Percentiles rank a stretch among this genome's conserved stretches.
Evolutionary conservation across 768 basidiomycete genomes (phyloP).

Genomic region (Hypholoma sublateritium): DNA sequence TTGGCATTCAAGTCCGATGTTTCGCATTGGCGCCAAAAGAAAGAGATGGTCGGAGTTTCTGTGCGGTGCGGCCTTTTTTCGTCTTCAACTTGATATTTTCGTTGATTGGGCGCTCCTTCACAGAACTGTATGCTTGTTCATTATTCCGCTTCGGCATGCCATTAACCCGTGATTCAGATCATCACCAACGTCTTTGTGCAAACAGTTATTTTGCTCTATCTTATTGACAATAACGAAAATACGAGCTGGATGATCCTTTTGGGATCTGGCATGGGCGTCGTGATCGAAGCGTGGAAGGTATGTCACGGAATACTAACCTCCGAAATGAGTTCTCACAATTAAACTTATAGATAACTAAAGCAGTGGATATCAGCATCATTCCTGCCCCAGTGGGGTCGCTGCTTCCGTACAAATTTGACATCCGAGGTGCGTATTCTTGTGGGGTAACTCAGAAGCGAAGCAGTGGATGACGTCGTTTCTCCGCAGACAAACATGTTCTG

Average conservation of each 20-base stretch:
- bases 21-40: conserved; percentile 91
- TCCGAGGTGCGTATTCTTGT: conserved; percentile 60
- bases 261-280: conserved; percentile 76
- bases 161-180: conserved; percentile 40
- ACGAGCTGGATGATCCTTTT: conserved; percentile 98
- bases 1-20: conserved; percentile 95
- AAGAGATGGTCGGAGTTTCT: conserved; percentile 94
- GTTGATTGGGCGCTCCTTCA: conserved; percentile 10
- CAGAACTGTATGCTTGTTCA: conserved; percentile 51
- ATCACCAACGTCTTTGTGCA: conserved; percentile 95
- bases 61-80: conserved; percentile 58
- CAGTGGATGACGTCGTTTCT: conserved; percentile 5
- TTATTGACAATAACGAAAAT: conserved; percentile 93
- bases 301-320: conserved; percentile 7
- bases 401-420: conserved; percentile 77
- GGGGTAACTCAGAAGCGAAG: conserved; percentile 11
- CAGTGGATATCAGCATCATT: conserved; percentile 80
- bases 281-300: conserved; percentile 95
- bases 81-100: background rate
- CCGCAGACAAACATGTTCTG: conserved; percentile 90
- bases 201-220: conserved; percentile 84
- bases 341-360: conserved; percentile 71
- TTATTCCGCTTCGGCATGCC: background rate
- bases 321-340: conserved; percentile 11
- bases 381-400: conserved; percentile 59